These are phyloP conservation scores for Globisporangium okanoganense DNA, from an alignment of 352 stramenopile genomes.

Conservation along the genomic window DNA sequence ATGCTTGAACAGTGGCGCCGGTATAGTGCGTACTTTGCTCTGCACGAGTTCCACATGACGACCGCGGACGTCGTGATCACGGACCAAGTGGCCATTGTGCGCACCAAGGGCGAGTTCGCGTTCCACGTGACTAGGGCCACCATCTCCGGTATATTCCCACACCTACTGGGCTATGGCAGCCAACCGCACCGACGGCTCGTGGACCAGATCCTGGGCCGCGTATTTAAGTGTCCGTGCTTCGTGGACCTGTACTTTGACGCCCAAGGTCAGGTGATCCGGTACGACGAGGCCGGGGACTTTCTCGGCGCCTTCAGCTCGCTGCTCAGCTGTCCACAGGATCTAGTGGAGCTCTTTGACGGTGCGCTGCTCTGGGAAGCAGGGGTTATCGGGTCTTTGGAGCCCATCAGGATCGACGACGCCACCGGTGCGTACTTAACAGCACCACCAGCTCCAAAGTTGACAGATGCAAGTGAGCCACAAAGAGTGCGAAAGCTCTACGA, in stretches of 20 bases:
- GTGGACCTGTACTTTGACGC: conserved; percentile 26
- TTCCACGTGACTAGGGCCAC: conserved; percentile 3
- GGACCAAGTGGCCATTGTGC: conserved; percentile 7
- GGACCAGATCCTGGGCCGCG: conserved; percentile 16
- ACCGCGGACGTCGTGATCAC: conserved; percentile 4
- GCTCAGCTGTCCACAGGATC: background rate
- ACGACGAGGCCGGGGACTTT: conserved; percentile 21
- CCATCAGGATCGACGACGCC: conserved; percentile 3
- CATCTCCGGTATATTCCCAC: conserved; percentile 7
- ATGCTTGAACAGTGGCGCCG: conserved; percentile 16
- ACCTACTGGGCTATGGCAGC: background rate
- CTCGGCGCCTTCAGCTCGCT: conserved; percentile 5
- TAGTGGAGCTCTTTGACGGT: conserved; percentile 3
- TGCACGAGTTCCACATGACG: conserved; percentile 9
- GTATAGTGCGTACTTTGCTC: conserved; percentile 6
- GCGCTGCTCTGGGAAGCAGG: conserved; percentile 9
- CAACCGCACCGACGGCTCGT: conserved; percentile 6
- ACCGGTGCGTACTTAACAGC: background rate
- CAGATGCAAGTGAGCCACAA: background rate
- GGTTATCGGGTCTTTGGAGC: conserved; percentile 1
- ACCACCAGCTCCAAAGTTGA: background rate
- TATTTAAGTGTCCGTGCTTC: conserved; percentile 13
- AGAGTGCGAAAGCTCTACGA: conserved; percentile 4
- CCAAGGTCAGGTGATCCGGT: conserved; percentile 17
- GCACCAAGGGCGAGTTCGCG: conserved; percentile 10